Base-by-base conservation (phyloP, 768 basidiomycete species). In the Rickenella mellea region DNA sequence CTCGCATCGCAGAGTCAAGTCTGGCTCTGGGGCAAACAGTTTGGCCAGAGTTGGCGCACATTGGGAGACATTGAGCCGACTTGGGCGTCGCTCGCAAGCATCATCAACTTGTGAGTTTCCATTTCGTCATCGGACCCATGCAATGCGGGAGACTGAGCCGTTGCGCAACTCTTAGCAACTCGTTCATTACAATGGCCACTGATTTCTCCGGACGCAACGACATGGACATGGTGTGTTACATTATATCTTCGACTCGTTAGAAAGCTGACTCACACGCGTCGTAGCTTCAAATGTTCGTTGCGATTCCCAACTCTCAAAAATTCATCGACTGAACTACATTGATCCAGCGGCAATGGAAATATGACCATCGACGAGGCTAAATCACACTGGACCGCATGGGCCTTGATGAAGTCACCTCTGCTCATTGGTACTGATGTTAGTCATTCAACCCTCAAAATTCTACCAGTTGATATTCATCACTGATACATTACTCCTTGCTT, bases 321-420 rank as follows among this genome's bases (percentile, higher is more conserved):
- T 10, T 26, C 24, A 38, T 46, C 25, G n/a, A 35, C 38, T 33
- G 10, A 26, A 45, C 24, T 40, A 29, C 15, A 21, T 44, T 38
- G 14, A n/a, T 17, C 15, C 51, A 80, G 78, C 20, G 80, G 81
- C 17, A 82, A 83, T 44, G 79, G 77, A 11, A 61, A 70, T 25
- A 61, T 82, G 33, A 71, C 73, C 0, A 70, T 66, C 51, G 78
- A 83, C 11, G 80, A 83, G 58, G 59, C 70, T 20, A 82, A 82
- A 55, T 68, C 78, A 2, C 80, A 83, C 53, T 83, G 82, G 54
- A 82, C 80, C 0, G 78, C 76, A 0, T 83, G 81, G 80, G 78
- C 78, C 27, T 57, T 83, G 24, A 71, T 81, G 73, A 83, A 81
- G 52, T 76, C 76, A 0, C 80, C 80, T 2, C 66, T 83, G 11